Conservation (phyloP, 129 eudicot species). For the Tagetes patula region DNA sequence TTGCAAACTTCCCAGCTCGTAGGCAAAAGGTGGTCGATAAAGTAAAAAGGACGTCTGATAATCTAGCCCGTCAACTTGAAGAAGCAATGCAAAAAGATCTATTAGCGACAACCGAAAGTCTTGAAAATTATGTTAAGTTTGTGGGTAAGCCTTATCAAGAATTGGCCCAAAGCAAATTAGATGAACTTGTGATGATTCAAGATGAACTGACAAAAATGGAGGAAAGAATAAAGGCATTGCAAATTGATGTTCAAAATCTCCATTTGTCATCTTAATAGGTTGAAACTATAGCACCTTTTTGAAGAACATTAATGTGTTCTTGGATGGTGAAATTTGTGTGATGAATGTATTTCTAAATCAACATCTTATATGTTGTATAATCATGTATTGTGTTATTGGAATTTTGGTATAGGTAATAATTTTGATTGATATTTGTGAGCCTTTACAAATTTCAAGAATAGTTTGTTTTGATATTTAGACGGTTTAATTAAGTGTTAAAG, state of each 20-base stretch:
- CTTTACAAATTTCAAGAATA: too few species aligned
- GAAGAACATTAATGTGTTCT: slow-evolving; percentile 11
- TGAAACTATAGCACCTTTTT: slow-evolving; percentile 2
- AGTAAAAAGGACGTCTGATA: slow-evolving; percentile 73
- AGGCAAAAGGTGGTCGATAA: slow-evolving; percentile 70
- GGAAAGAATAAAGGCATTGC: slow-evolving; percentile 56
- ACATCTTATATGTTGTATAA: slow-evolving; percentile 32
- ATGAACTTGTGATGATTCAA: slow-evolving; percentile 51
- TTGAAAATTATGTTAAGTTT: slow-evolving; percentile 52
- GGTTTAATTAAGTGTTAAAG: too few species aligned
- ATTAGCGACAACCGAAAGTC: slow-evolving; percentile 44
- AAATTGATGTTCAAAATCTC: slow-evolving; percentile 75
- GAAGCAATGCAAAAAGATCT: slow-evolving; percentile 90
- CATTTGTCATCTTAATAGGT: slow-evolving; percentile 47
- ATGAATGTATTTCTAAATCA: slow-evolving; percentile 10
- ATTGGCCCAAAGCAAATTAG: slow-evolving; percentile 62
- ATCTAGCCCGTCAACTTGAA: slow-evolving; percentile 64
- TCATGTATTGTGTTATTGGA: slow-evolving; percentile 14
- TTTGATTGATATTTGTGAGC: slow-evolving; percentile 9
- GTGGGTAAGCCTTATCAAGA: slow-evolving; percentile 81
- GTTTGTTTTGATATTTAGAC: too few species aligned
- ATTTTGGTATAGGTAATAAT: slow-evolving; percentile 22
- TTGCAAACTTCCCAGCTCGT: slow-evolving; percentile 77
- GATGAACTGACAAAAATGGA: slow-evolving; percentile 60
- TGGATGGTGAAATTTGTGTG: slow-evolving; percentile 21